Percentiles rank a stretch among this genome's conserved stretches.
phyloP scores from a whole-genome alignment of 495 filamentous ascomycete species.

The Evansstolkia leycettana region DNA sequence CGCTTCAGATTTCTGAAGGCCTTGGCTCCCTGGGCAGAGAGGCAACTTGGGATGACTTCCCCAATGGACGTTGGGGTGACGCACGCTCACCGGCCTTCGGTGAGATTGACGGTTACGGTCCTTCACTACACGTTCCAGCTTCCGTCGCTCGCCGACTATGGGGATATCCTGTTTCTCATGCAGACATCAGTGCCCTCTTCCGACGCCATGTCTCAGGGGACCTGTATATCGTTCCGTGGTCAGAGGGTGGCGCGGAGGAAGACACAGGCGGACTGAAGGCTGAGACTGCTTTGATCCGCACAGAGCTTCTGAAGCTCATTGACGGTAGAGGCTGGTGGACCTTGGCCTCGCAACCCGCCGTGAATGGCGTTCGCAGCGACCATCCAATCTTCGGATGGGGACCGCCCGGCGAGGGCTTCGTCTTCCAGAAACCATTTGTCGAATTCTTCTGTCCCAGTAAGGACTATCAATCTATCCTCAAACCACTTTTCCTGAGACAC shows the following conservation, averaged over 20 bases:
- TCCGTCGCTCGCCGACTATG: conserved; percentile 70
- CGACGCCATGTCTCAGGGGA: conserved; percentile 64
- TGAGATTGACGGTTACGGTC: conserved; percentile 92
- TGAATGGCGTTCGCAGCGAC: conserved; percentile 66
- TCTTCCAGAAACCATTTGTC: conserved; percentile 97
- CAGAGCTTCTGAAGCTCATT: conserved; percentile 63
- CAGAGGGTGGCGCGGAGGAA: conserved; percentile 63
- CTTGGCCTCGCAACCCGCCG: conserved; percentile 89
- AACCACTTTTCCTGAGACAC: conserved; percentile 44
- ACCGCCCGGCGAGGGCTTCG: conserved; percentile 71
- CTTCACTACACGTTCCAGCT: conserved; percentile 70
- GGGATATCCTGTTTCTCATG: conserved; percentile 55
- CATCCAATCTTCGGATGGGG: conserved; percentile 91
- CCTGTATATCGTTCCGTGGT: conserved; percentile 75
- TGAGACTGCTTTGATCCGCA: conserved; percentile 70
- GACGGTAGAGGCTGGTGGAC: conserved; percentile 77
- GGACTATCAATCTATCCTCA: conserved; percentile 53
- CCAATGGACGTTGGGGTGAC: conserved; percentile 95
- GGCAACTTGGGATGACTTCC: conserved; percentile 98
- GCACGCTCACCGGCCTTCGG: conserved; percentile 83
- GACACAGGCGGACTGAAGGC: conserved; percentile 40
- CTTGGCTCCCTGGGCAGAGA: conserved; percentile 83
- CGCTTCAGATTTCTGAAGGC: conserved; percentile 85
- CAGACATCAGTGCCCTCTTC: conserved; percentile 71
- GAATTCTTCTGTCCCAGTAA: conserved; percentile 74